Evolutionary conservation across 495 filamentous ascomycete genomes (phyloP).

Genomic region (Thermochaetoides thermophila): DNA sequence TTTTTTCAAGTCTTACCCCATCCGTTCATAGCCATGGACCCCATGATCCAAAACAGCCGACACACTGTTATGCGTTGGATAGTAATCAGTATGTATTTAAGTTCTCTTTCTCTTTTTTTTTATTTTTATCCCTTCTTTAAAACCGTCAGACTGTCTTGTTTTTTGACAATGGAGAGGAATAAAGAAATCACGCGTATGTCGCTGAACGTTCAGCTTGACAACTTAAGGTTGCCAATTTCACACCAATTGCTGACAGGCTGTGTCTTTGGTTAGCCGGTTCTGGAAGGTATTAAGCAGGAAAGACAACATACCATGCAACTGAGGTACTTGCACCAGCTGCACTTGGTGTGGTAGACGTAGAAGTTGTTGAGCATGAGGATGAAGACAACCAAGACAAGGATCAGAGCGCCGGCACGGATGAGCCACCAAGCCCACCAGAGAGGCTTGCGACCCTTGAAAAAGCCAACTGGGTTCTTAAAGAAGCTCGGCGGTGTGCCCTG

Average conservation of each 20-base stretch:
- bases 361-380: conserved; percentile 81
- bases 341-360: conserved; percentile 61
- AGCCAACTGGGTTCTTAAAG: conserved; percentile 53
- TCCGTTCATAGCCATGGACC: no score
- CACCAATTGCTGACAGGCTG: not conserved
- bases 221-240: not conserved
- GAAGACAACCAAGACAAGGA: conserved; percentile 64
- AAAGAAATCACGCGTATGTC: no score
- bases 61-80: no score
- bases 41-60: no score
- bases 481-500: conserved; percentile 40
- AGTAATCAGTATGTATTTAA: no score
- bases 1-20: no score
- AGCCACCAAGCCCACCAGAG: conserved; percentile 99
- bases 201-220: no score
- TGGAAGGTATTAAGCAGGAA: not conserved
- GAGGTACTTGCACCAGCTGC: conserved; percentile 84
- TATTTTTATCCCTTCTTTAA: no score
- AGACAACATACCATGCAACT: conserved; percentile 67
- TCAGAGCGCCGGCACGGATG: conserved; percentile 62
- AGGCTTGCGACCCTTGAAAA: conserved; percentile 83
- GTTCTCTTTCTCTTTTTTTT: no score
- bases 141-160: no score
- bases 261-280: not conserved
- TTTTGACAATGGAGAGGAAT: no score